A percentile compares a stretch with the other conserved stretches of the same genome.
These are phyloP conservation scores for Grosmannia serpens DNA, from an alignment of 2,329 filamentous ascomycete species.

Conservation along the genomic window DNA sequence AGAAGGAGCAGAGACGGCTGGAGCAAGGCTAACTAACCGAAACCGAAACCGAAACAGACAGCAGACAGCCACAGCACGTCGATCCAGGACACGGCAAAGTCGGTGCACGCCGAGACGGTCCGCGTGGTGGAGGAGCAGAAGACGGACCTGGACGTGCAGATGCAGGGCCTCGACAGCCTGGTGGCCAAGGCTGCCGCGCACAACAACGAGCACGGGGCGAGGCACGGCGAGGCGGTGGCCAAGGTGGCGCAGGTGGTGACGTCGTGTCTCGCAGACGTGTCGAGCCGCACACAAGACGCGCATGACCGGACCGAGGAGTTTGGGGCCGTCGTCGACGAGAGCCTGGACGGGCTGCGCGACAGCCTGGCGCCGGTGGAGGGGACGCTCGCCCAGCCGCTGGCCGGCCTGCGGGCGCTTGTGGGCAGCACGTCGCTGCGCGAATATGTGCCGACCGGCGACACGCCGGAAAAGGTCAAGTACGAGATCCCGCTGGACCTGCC, in stretches of 20 bases:
- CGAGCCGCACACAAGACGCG: slow-evolving; percentile 56
- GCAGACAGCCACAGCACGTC: slow-evolving; percentile 72
- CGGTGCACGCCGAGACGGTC: slow-evolving; percentile 82
- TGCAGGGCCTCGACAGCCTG: slow-evolving; percentile 83
- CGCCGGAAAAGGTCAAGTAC: slow-evolving; percentile 72
- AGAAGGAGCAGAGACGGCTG: too few species aligned
- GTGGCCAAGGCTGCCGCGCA: slow-evolving; percentile 70
- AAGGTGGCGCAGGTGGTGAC: slow-evolving; percentile 57
- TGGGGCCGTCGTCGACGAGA: slow-evolving; percentile 53
- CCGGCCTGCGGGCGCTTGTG: slow-evolving; percentile 60
- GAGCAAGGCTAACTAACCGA: too few species aligned
- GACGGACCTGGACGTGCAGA: slow-evolving; percentile 74
- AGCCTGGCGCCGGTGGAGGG: slow-evolving; percentile 49
- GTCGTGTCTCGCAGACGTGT: slow-evolving; percentile 60
- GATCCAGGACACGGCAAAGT: slow-evolving; percentile 72
- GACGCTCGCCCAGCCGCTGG: slow-evolving; percentile 56
- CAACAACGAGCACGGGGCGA: slow-evolving; percentile 65
- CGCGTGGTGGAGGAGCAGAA: slow-evolving; percentile 85
- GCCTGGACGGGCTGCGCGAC: slow-evolving; percentile 45
- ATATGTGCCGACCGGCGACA: slow-evolving; percentile 75
- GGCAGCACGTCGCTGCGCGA: slow-evolving; percentile 55
- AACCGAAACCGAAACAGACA: slow-evolving; percentile 31
- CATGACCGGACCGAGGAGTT: slow-evolving; percentile 57
- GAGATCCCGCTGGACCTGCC: slow-evolving; percentile 71
- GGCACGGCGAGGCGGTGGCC: slow-evolving; percentile 55